Percentiles rank a stretch among this genome's conserved stretches.
Evolutionary conservation across 306 rosid species (phyloP).

Genomic region (Trifolium dubium): DNA sequence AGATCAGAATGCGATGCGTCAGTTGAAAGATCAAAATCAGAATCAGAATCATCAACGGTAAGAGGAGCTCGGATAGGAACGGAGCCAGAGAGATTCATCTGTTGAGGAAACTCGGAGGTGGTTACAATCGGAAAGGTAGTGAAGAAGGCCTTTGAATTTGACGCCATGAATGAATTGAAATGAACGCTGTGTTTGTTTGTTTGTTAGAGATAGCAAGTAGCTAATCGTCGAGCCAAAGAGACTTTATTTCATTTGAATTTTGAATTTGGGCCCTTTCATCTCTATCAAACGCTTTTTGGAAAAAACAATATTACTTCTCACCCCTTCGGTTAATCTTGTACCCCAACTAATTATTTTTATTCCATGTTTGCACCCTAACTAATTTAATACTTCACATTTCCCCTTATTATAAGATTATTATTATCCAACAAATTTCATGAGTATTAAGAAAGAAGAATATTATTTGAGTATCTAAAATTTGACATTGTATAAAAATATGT

Average conservation of each 20-base stretch:
- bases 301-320: background rate
- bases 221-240: slow-evolving; percentile 3
- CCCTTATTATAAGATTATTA: too few species aligned
- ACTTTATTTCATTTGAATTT: background rate
- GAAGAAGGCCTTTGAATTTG: slow-evolving; percentile 42
- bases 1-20: slow-evolving; percentile 44
- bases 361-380: too few species aligned
- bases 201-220: slow-evolving; percentile 1
- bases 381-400: too few species aligned
- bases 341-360: background rate
- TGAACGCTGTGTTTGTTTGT: background rate
- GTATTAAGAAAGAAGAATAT: too few species aligned
- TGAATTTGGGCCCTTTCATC: slow-evolving; percentile 7
- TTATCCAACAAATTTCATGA: too few species aligned
- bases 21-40: slow-evolving; percentile 50
- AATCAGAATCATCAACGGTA: slow-evolving; percentile 51
- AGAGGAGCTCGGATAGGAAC: slow-evolving; percentile 67
- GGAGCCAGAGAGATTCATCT: slow-evolving; percentile 43
- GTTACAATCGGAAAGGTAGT: background rate
- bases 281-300: background rate
- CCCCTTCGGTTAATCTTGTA: background rate
- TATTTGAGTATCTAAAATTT: too few species aligned
- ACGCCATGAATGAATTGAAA: slow-evolving; percentile 37
- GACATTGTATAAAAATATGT: too few species aligned
- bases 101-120: slow-evolving; percentile 7